Conservation (phyloP, 1,284 basidiomycete genomes). For the Moesziomyces aphidis region DNA sequence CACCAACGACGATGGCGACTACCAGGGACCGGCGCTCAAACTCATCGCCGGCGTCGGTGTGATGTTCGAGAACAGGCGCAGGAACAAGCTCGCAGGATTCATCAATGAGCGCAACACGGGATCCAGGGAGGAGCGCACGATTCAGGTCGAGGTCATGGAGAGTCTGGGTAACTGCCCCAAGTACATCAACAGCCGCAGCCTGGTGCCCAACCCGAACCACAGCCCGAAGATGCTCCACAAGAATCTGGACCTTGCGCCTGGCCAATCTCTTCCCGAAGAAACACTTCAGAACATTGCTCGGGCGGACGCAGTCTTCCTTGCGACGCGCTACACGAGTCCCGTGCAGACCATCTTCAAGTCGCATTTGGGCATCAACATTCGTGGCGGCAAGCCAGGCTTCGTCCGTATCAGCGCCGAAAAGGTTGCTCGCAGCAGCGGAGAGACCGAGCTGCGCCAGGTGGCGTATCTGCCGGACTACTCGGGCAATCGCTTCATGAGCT, state of each 20-base stretch:
- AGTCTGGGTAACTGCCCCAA: conserved; percentile 43
- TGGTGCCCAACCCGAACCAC: conserved; percentile 17
- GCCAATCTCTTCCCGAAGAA: conserved; percentile 12
- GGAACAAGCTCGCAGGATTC: conserved; percentile 41
- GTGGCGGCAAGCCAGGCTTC: conserved; percentile 41
- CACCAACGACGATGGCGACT: conserved; percentile 6
- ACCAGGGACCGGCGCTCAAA: conserved; percentile 28
- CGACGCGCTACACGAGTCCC: conserved; percentile 26
- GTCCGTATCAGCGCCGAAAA: conserved; percentile 18
- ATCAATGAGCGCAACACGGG: conserved; percentile 29
- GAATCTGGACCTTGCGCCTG: conserved; percentile 6
- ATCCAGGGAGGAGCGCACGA: conserved; percentile 11
- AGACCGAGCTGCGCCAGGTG: conserved; percentile 20
- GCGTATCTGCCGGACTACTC: conserved; percentile 37
- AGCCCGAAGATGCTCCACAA: conserved; percentile 16
- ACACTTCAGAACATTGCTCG: conserved; percentile 27
- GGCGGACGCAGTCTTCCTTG: conserved; percentile 31
- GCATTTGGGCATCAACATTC: conserved; percentile 39
- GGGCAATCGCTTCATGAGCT: conserved; percentile 41
- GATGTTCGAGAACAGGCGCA: conserved; percentile 39
- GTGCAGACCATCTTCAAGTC: conserved; percentile 39
- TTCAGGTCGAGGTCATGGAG: conserved; percentile 38
- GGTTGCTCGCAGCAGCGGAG: neutral
- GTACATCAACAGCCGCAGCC: conserved; percentile 33
- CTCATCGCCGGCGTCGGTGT: conserved; percentile 36